Conservation (phyloP, 106 monocot genomes). For the Triglochin maritima region DNA sequence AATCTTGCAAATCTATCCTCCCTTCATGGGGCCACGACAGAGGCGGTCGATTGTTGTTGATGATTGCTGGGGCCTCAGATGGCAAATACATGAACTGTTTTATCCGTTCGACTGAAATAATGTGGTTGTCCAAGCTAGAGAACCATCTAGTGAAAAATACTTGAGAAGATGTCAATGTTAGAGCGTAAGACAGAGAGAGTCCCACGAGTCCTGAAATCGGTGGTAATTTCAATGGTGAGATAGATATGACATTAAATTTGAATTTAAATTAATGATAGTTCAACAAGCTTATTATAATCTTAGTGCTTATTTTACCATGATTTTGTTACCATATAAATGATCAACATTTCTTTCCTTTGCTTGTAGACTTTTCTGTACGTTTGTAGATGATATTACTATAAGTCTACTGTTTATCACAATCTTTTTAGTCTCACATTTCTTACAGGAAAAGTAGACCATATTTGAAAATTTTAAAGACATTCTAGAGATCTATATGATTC, state of each 20-base stretch:
- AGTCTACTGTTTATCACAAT: too few relatives aligned
- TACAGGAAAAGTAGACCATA: too few relatives aligned
- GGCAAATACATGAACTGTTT: constrained; percentile 70
- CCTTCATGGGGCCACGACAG: constrained; percentile 67
- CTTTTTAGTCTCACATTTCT: too few relatives aligned
- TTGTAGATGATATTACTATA: too few relatives aligned
- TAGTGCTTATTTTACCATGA: too few relatives aligned
- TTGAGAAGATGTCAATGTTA: constrained; percentile 47
- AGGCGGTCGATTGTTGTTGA: constrained; percentile 39
- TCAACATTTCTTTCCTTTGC: too few relatives aligned
- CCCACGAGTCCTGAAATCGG: constrained; percentile 54
- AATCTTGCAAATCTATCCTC: constrained; percentile 56
- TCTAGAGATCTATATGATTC: too few relatives aligned
- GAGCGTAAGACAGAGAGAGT: constrained; percentile 67
- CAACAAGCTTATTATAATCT: not conserved
- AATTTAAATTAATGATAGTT: not conserved
- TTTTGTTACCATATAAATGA: too few relatives aligned
- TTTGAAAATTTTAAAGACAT: too few relatives aligned
- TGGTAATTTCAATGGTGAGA: not conserved
- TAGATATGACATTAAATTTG: not conserved
- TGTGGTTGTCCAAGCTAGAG: constrained; percentile 60
- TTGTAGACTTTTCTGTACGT: too few relatives aligned
- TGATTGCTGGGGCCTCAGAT: constrained; percentile 51
- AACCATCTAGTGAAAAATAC: constrained; percentile 59
- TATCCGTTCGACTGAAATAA: constrained; percentile 77